phyloP scores from a whole-genome alignment of 257 asterid genomes.

The Nicotiana benthamiana region DNA sequence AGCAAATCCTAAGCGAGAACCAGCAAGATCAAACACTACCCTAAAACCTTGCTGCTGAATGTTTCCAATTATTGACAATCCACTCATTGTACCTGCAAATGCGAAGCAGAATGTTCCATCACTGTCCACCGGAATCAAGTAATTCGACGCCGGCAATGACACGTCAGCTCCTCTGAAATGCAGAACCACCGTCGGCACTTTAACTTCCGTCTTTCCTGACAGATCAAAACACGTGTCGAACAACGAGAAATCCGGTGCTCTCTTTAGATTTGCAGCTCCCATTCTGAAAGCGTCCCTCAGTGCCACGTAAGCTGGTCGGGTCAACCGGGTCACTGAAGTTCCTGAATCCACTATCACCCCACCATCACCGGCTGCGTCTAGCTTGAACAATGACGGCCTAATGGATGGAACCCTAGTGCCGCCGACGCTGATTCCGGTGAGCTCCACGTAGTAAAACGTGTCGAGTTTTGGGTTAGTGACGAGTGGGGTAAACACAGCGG shows the following conservation, averaged over 20 bases:
- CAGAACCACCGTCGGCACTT: slow-evolving; percentile 81
- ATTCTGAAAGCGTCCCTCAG: slow-evolving; percentile 58
- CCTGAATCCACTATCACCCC: slow-evolving; percentile 89
- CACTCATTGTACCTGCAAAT: slow-evolving; percentile 70
- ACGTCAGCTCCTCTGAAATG: slow-evolving; percentile 75
- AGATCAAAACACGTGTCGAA: slow-evolving; percentile 88
- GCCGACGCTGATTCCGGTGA: slow-evolving; percentile 70
- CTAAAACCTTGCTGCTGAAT: slow-evolving; percentile 44
- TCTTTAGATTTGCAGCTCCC: slow-evolving; percentile 44
- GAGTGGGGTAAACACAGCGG: slow-evolving; percentile 58
- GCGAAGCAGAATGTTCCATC: slow-evolving; percentile 81
- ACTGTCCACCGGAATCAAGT: slow-evolving; percentile 75
- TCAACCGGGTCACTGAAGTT: slow-evolving; percentile 73
- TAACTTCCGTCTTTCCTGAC: slow-evolving; percentile 66
- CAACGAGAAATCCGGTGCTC: slow-evolving; percentile 40
- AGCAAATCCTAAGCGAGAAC: slow-evolving; percentile 33
- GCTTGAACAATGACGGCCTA: slow-evolving; percentile 39
- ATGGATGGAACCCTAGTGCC: slow-evolving; percentile 52
- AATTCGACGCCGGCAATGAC: slow-evolving; percentile 81
- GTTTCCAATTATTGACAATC: slow-evolving; percentile 41
- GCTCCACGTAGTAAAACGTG: slow-evolving; percentile 69
- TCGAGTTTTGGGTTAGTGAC: slow-evolving; percentile 57
- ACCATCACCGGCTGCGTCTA: slow-evolving; percentile 54
- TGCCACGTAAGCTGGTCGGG: slow-evolving; percentile 63
- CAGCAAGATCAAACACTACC: slow-evolving; percentile 32